These are phyloP conservation scores for Mallotus repandus DNA, from an alignment of 441 rosid genomes.

Conservation along the genomic window DNA sequence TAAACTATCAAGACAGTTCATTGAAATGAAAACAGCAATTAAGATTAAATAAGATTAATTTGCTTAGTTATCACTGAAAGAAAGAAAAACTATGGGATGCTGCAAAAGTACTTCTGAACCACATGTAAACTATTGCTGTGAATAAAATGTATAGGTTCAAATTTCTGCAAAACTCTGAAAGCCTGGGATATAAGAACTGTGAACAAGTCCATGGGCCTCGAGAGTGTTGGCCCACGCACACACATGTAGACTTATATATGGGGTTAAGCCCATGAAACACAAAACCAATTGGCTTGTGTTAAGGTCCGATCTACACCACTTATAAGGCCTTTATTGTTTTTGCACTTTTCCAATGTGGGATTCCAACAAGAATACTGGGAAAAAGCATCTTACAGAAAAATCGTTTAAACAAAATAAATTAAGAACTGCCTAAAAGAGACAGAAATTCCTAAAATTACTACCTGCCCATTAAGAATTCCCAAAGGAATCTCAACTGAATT, in stretches of 20 bases:
- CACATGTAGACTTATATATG: no score
- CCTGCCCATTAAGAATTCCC: slow-evolving; percentile 77
- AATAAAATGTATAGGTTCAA: not conserved
- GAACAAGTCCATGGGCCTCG: no score
- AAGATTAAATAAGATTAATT: not conserved
- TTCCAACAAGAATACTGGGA: not conserved
- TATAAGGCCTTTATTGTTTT: no score
- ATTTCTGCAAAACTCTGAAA: not conserved
- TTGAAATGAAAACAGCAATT: not conserved
- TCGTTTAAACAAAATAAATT: not conserved
- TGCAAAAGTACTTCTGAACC: not conserved
- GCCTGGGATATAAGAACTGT: slow-evolving; percentile 9
- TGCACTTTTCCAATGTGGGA: no score
- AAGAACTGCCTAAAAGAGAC: slow-evolving; percentile 6
- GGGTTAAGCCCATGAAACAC: no score
- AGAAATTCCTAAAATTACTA: slow-evolving; percentile 9
- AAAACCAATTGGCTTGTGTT: no score
- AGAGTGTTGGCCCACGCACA: no score
- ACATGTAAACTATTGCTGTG: not conserved
- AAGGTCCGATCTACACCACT: no score
- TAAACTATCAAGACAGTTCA: not conserved
- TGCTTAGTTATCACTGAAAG: not conserved
- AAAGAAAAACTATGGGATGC: not conserved
- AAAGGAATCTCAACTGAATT: slow-evolving; percentile 80
- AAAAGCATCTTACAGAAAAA: slow-evolving; percentile 1